A percentile compares a stretch with the other conserved stretches of the same genome.
phyloP scores from a whole-genome alignment of 345 rosid species.

The Eucalyptus lansdowneana region DNA sequence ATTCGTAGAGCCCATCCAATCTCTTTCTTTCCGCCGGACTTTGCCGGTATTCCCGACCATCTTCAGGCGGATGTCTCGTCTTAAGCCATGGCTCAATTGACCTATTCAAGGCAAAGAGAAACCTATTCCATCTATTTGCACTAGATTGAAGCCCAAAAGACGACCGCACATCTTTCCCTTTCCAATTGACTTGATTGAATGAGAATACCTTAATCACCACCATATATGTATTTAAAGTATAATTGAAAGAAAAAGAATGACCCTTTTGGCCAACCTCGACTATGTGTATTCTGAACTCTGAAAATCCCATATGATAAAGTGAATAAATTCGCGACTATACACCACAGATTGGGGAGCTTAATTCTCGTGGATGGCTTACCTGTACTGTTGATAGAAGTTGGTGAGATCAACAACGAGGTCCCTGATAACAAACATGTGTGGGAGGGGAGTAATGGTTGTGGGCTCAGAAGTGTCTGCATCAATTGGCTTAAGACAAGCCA shows the following conservation, averaged over 20 bases:
- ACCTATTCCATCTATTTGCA: background rate
- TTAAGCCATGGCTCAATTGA: conserved; percentile 66
- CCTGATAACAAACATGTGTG: conserved; percentile 59
- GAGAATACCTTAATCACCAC: background rate
- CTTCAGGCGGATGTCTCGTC: conserved; percentile 17
- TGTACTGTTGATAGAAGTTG: conserved; percentile 56
- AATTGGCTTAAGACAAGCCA: conserved; percentile 57
- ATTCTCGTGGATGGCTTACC: conserved; percentile 9
- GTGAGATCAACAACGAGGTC: conserved; percentile 63
- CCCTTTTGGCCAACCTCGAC: background rate
- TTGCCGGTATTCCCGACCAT: conserved; percentile 41
- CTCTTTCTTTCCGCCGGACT: conserved; percentile 39
- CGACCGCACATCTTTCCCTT: background rate
- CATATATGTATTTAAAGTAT: background rate
- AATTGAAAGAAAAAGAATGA: background rate
- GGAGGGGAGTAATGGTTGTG: conserved; percentile 48
- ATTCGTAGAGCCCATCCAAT: conserved; percentile 59
- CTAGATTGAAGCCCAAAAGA: background rate
- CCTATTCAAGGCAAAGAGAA: background rate
- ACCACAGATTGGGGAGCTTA: background rate
- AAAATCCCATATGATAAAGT: background rate
- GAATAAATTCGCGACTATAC: background rate
- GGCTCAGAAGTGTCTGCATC: conserved; percentile 26
- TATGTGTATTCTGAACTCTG: background rate
- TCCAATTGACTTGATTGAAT: background rate